Evolutionary conservation across 768 basidiomycete species (phyloP), one percentile per base, ranked within the genome.

Genomic region (Lactifluus piperatus): DNA sequence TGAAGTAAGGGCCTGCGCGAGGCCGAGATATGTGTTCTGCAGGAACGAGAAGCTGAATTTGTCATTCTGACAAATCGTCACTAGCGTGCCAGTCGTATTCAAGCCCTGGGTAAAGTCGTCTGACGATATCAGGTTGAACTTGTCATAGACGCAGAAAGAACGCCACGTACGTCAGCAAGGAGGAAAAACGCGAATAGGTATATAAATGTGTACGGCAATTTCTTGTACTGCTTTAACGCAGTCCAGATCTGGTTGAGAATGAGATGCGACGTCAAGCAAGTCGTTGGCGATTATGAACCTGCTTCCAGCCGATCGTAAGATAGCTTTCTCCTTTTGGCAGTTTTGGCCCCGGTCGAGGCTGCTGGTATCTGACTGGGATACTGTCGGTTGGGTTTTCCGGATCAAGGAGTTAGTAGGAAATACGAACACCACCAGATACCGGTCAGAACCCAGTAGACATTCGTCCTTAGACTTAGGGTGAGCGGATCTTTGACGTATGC

Each of bases 401-500:
- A 36, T 18, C 2, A 8, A n/a, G n/a, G n/a, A 8, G 36, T 5
- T 16, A 22, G 13, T 26, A 37, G 44, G 11, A 22, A 50, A 39
- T 1, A 71, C 85, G 49, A 72, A 90, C 88, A 91, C 91, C 91
- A 94, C 83, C 91, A 93, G 50, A 91, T 82, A 8, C 90, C 91
- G 9, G 78, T 75, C 0, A 92, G 47, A 11, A 94, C 86, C 89
- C 86, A 86, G 63, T 90, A 89, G 0, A 74, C 77, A 57, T 84
- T 91, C 14, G 81, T 84, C 24, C 86, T 88, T 56, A 24, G 9
- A 34, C 41, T 26, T 14, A 14, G 16, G 22, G 37, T 50, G 16
- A 57, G 39, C 16, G 7, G 29, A 14, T 1, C 9, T 11, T 24
- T 43, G 9, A 34, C 26, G 6, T 5, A 16, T 9, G 11, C 5